Evolutionary conservation across 2,329 filamentous ascomycete genomes (phyloP).

Genomic region (Trichoderma sp.): DNA sequence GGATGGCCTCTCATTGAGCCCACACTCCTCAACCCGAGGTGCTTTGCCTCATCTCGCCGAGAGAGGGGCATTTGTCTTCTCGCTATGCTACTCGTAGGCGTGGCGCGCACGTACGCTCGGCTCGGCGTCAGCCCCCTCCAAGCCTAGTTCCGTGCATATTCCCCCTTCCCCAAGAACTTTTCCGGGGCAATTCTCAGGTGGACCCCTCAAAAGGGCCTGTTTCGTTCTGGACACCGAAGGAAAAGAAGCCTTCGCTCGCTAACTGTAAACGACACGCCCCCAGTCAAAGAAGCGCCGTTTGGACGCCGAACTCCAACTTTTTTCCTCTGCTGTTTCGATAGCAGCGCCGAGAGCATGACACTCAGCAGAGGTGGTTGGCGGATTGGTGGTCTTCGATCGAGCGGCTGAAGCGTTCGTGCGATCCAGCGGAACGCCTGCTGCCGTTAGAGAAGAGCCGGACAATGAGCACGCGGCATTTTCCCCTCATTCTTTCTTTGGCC

Average conservation of each 20-base stretch:
- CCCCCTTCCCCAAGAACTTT: neutral
- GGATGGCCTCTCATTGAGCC: neutral
- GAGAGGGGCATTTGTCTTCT: neutral
- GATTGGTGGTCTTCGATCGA: conserved; percentile 1
- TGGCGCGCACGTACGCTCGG: neutral
- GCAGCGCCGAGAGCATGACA: conserved; percentile 20
- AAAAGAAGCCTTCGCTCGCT: conserved; percentile 12
- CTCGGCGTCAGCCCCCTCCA: conserved; percentile 17
- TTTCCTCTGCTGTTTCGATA: conserved; percentile 5
- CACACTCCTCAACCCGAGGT: neutral
- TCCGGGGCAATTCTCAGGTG: conserved; percentile 17
- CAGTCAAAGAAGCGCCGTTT: neutral
- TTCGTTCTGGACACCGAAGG: conserved; percentile 20
- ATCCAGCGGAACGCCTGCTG: conserved; percentile 11
- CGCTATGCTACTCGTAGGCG: neutral
- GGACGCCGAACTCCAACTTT: conserved; percentile 7
- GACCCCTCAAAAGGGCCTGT: conserved; percentile 7
- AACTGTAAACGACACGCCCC: conserved; percentile 6
- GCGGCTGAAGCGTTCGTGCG: conserved; percentile 19
- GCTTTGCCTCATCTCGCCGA: conserved; percentile 5
- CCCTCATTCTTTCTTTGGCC: neutral
- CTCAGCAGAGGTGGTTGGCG: conserved; percentile 14
- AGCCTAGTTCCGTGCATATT: conserved; percentile 4
- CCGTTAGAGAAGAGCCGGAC: neutral
- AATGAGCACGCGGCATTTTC: conserved; percentile 20